These are phyloP conservation scores for Elymus sibiricus DNA, from an alignment of 176 grass and related monocot species.

Conservation along the genomic window DNA sequence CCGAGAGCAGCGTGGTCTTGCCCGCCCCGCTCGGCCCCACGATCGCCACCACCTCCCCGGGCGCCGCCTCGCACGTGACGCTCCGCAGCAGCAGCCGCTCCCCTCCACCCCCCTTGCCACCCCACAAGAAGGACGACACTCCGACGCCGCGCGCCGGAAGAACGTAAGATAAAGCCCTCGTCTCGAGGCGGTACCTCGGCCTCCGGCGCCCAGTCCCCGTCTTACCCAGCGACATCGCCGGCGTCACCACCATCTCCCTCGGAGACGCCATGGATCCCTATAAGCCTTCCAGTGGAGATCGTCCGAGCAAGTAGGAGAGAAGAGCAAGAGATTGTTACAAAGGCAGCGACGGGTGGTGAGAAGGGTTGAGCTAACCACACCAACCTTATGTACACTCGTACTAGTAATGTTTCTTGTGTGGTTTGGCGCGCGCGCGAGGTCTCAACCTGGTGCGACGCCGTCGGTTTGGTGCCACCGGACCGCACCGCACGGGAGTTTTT, in stretches of 20 bases:
- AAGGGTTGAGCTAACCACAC: conserved; percentile 74
- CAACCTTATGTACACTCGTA: conserved; percentile 31
- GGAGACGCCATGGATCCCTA: conserved; percentile 31
- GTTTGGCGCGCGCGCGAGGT: not conserved
- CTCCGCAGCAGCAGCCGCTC: conserved; percentile 45
- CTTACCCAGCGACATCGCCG: conserved; percentile 22
- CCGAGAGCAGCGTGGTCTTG: conserved; percentile 81
- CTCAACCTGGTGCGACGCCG: conserved; percentile 8
- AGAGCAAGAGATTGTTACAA: conserved; percentile 7
- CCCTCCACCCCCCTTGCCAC: not conserved
- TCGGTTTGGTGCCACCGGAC: not conserved
- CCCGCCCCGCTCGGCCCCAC: conserved; percentile 88
- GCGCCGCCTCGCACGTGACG: conserved; percentile 68
- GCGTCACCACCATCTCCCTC: conserved; percentile 40
- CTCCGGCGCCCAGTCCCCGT: conserved; percentile 5
- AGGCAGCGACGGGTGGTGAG: not conserved
- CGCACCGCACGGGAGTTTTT: conserved; percentile 31
- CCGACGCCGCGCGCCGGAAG: conserved; percentile 25
- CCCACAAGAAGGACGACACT: not conserved
- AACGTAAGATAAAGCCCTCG: conserved; percentile 58
- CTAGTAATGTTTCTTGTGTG: not conserved
- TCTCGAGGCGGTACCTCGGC: conserved; percentile 63
- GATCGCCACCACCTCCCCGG: conserved; percentile 70
- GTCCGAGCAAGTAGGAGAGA: conserved; percentile 1
- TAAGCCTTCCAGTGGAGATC: not conserved